A percentile compares a stretch with the other conserved stretches of the same genome.
These are phyloP conservation scores for Mimosa pudica DNA, from an alignment of 306 rosid genomes.

Conservation along the genomic window DNA sequence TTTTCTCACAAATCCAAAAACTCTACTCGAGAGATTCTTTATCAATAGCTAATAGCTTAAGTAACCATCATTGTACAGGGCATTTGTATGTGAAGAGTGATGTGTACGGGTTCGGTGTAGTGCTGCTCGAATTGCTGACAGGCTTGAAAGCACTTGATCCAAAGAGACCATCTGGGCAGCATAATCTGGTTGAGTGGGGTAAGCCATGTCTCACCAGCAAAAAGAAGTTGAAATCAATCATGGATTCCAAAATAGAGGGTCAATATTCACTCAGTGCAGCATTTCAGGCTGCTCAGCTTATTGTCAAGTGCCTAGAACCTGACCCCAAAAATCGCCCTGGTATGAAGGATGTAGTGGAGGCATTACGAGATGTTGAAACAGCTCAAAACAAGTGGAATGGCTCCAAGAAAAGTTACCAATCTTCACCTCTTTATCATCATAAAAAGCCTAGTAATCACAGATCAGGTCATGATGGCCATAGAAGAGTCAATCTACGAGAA, in stretches of 20 bases:
- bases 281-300: conserved; percentile 51
- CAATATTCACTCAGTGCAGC: conserved; percentile 75
- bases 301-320: conserved; percentile 59
- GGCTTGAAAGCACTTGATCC: conserved; percentile 64
- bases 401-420: conserved; percentile 27
- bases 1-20: background rate
- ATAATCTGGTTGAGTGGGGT: conserved; percentile 66
- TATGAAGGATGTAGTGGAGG: conserved; percentile 73
- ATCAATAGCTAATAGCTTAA: background rate
- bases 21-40: background rate
- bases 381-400: conserved; percentile 46
- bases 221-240: conserved; percentile 54
- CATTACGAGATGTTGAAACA: conserved; percentile 59
- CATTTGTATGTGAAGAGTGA: conserved; percentile 92
- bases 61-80: conserved; percentile 51
- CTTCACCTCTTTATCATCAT: background rate
- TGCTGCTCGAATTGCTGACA: conserved; percentile 72
- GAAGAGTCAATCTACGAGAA: background rate
- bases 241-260: conserved; percentile 71
- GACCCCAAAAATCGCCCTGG: conserved; percentile 77
- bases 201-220: conserved; percentile 55
- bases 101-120: conserved; percentile 90
- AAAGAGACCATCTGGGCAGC: conserved; percentile 58
- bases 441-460: background rate
- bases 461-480: background rate